A percentile compares a stretch with the other conserved stretches of the same genome.
phyloP scores from a whole-genome alignment of 1,284 basidiomycete species.

The Coriolopsis trogii region DNA sequence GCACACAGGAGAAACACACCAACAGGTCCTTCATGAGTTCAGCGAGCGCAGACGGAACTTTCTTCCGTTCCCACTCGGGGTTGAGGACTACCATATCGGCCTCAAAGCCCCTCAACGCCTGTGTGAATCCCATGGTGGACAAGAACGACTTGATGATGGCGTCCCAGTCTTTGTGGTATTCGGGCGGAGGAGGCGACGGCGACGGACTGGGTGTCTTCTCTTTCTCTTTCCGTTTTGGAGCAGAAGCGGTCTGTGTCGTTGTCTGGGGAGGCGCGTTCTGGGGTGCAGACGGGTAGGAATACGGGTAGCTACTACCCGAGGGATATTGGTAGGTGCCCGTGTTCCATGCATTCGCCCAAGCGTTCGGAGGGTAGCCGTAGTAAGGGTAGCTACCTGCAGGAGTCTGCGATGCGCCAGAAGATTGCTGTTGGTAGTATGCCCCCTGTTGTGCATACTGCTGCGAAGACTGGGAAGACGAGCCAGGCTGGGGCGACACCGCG shows the following conservation, averaged over 20 bases:
- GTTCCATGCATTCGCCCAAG: slow-evolving; percentile 33
- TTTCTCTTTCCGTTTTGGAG: slow-evolving; percentile 3
- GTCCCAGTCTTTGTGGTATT: slow-evolving; percentile 64
- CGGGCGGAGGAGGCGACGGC: slow-evolving; percentile 38
- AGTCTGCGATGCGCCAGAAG: slow-evolving; percentile 4
- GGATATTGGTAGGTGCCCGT: slow-evolving; percentile 21
- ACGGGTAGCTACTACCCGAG: slow-evolving; percentile 14
- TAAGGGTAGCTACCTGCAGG: slow-evolving; percentile 23
- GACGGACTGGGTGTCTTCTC: slow-evolving; percentile 18
- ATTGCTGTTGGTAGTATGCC: slow-evolving; percentile 12
- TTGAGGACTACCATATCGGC: slow-evolving; percentile 73
- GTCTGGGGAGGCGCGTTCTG: slow-evolving; percentile 1
- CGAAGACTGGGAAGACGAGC: background rate
- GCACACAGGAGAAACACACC: slow-evolving; percentile 41
- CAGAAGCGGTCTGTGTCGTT: background rate
- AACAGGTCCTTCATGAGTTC: slow-evolving; percentile 53
- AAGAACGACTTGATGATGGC: slow-evolving; percentile 57
- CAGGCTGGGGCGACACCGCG: background rate
- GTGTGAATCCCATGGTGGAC: slow-evolving; percentile 55
- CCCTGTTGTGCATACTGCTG: slow-evolving; percentile 8
- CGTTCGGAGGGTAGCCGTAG: slow-evolving; percentile 29
- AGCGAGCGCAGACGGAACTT: slow-evolving; percentile 55
- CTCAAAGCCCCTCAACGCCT: slow-evolving; percentile 66
- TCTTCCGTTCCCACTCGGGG: slow-evolving; percentile 59
- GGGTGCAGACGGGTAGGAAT: slow-evolving; percentile 14